These are phyloP conservation scores for Penicillium olsonii DNA, from an alignment of 2,329 filamentous ascomycete species.

Conservation along the genomic window DNA sequence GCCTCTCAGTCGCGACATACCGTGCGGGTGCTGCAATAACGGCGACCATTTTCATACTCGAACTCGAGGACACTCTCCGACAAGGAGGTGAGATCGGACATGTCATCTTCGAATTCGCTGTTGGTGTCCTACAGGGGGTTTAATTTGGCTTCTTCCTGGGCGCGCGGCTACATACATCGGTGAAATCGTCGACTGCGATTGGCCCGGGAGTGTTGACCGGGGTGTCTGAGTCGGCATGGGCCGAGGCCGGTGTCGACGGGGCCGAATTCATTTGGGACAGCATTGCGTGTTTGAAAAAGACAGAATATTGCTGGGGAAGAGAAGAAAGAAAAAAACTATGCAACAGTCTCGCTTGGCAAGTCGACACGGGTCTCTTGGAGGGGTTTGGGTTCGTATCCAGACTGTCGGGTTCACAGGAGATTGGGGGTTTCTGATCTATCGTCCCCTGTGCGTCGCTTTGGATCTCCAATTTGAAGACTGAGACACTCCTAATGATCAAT, in stretches of 20 bases:
- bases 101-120: constrained; percentile 11
- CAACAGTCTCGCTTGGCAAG: background rate
- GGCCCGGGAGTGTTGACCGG: constrained; percentile 10
- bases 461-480: background rate
- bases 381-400: constrained; percentile 1
- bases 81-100: constrained; percentile 21
- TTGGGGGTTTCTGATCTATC: background rate
- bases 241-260: too few relatives aligned
- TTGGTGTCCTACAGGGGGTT: constrained; percentile 9
- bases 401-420: background rate
- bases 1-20: constrained; percentile 6
- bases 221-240: background rate
- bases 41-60: constrained; percentile 43
- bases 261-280: background rate
- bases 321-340: background rate
- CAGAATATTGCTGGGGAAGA: background rate
- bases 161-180: constrained; percentile 9
- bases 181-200: constrained; percentile 18
- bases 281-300: too few relatives aligned
- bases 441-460: background rate
- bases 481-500: too few relatives aligned
- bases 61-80: constrained; percentile 35
- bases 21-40: constrained; percentile 34
- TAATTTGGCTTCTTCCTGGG: background rate
- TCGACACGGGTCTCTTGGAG: background rate